Evolutionary conservation across 2,329 filamentous ascomycete genomes (phyloP).

Genomic region (Aspergillus viridinutans): DNA sequence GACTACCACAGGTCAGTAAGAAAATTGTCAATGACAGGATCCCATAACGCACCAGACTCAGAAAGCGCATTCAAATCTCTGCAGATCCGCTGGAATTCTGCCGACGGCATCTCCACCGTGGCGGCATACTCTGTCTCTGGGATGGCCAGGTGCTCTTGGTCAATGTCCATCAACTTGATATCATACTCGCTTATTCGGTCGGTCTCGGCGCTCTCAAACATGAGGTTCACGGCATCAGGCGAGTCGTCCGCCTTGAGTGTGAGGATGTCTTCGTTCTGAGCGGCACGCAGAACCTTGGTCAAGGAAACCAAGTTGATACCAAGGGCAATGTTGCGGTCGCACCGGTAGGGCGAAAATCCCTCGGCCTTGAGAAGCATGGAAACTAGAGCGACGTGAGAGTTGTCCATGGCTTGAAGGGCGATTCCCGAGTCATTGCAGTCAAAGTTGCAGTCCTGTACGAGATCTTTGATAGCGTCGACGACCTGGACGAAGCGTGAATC

Average conservation of each 20-base stretch:
- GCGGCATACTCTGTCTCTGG: constrained; percentile 98
- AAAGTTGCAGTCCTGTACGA: constrained; percentile 99
- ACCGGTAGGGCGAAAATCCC: constrained; percentile 90
- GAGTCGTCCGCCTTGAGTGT: constrained; percentile 97
- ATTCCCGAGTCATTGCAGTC: constrained; percentile 99
- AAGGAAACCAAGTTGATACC: constrained; percentile 95
- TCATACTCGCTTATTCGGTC: constrained; percentile 98
- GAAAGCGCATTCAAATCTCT: constrained; percentile 87
- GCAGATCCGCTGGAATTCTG: constrained; percentile 93
- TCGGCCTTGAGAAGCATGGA: constrained; percentile 98
- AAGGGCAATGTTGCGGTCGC: constrained; percentile 97
- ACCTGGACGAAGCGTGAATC: constrained; percentile 54
- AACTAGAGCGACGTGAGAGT: constrained; percentile 97
- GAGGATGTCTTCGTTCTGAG: constrained; percentile 88
- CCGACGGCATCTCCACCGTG: constrained; percentile 80
- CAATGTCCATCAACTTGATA: constrained; percentile 99
- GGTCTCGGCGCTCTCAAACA: constrained; percentile 84
- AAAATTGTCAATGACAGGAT: neutral
- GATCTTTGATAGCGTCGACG: constrained; percentile 97
- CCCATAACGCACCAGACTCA: constrained; percentile 72
- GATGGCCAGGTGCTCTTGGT: constrained; percentile 98
- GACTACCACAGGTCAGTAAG: constrained; percentile 54
- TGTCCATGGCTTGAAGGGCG: constrained; percentile 98
- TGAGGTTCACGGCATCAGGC: constrained; percentile 89
- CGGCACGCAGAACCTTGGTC: constrained; percentile 93